Evolutionary conservation across 2,329 filamentous ascomycete species (phyloP).

Genomic region (Juglanconis oblonga): DNA sequence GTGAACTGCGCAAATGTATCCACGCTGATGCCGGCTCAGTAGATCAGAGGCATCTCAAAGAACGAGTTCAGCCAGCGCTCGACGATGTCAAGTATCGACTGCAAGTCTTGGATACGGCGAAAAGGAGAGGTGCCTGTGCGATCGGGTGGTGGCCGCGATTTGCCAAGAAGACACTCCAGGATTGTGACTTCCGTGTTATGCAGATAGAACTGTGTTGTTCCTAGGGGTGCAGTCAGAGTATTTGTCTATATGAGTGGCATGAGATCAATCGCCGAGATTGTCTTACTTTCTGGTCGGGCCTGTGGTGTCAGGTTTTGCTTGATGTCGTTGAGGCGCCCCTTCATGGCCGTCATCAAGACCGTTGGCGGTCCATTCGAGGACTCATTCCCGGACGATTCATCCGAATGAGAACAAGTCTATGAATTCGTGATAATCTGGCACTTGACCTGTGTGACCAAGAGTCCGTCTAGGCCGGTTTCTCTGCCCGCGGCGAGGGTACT

Average conservation of each 20-base stretch:
- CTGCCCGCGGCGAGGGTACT: constrained; percentile 10
- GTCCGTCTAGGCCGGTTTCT: constrained; percentile 20
- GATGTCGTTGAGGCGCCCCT: constrained; percentile 21
- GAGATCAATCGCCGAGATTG: background rate
- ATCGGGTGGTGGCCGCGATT: constrained; percentile 3
- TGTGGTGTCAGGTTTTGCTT: constrained; percentile 17
- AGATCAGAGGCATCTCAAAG: constrained; percentile 14
- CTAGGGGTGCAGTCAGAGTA: constrained; percentile 1
- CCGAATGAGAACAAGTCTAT: constrained; percentile 14
- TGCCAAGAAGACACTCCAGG: constrained; percentile 17
- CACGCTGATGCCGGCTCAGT: constrained; percentile 22
- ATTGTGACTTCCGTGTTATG: constrained; percentile 22
- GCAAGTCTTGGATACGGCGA: constrained; percentile 22
- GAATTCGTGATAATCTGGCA: constrained; percentile 26
- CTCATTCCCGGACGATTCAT: constrained; percentile 5
- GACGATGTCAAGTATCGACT: constrained; percentile 17
- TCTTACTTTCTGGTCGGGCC: constrained; percentile 19
- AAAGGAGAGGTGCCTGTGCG: constrained; percentile 11
- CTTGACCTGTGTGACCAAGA: constrained; percentile 22
- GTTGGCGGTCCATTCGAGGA: constrained; percentile 1
- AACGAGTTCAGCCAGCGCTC: constrained; percentile 21
- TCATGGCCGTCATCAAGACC: constrained; percentile 19
- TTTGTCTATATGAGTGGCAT: too few relatives aligned
- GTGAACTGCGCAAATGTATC: constrained; percentile 24
- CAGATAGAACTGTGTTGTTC: constrained; percentile 21